Percentiles rank a stretch among this genome's conserved stretches.
These are phyloP conservation scores for Scenedesmus sp. DNA, from an alignment of 163 green algal genomes.

Conservation along the genomic window DNA sequence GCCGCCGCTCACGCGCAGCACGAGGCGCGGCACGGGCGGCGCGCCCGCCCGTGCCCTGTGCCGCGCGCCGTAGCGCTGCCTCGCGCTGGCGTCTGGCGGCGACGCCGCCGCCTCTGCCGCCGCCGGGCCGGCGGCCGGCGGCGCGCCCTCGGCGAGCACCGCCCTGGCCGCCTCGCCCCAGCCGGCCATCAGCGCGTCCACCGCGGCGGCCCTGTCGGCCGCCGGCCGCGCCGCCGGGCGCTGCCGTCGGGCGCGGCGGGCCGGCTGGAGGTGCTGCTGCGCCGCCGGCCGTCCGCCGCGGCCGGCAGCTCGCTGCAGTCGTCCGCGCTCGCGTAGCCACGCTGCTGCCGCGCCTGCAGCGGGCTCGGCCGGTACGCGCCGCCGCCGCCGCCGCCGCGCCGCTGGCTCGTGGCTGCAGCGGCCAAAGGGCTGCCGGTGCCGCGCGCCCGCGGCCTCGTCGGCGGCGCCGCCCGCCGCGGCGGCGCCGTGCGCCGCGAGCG, in stretches of 20 bases:
- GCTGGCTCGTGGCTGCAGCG: background rate
- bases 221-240: too few species aligned
- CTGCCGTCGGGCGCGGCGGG: too few species aligned
- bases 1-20: background rate
- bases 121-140: background rate
- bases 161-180: background rate
- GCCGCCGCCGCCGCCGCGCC: too few species aligned
- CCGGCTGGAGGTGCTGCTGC: too few species aligned
- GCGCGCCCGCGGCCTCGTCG: background rate
- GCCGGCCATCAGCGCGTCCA: background rate
- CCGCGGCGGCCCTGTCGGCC: background rate
- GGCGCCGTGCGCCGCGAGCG: background rate
- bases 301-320: too few species aligned
- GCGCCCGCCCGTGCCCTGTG: background rate
- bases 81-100: constrained; percentile 3
- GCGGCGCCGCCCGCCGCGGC: background rate
- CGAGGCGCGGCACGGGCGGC: background rate
- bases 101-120: background rate
- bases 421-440: constrained; percentile 25
- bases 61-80: background rate
- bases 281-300: too few species aligned
- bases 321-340: background rate
- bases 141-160: background rate
- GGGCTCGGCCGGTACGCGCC: constrained; percentile 13
- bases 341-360: constrained; percentile 13